phyloP scores from a whole-genome alignment of 2,329 filamentous ascomycete genomes.

The Calonectria multiphialidica region DNA sequence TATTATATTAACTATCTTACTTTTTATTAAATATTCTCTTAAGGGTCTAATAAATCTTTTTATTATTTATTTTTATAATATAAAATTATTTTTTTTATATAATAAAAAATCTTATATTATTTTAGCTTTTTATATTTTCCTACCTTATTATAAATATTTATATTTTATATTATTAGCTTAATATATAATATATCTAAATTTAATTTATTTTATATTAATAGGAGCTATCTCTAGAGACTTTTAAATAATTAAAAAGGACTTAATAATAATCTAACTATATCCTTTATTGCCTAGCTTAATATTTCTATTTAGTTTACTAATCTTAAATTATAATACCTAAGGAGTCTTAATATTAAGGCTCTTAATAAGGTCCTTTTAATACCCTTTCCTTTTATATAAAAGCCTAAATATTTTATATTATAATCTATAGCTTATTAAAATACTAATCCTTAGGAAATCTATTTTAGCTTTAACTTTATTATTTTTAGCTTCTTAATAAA shows the following conservation, averaged over 20 bases:
- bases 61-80: neutral
- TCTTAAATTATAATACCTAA: neutral
- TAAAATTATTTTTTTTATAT: neutral
- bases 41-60: neutral
- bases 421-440: neutral
- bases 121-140: neutral
- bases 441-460: neutral
- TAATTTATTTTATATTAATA: neutral
- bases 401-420: neutral
- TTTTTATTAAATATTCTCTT: neutral
- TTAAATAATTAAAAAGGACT: neutral
- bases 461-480: neutral
- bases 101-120: neutral
- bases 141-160: neutral
- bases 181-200: neutral
- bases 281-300: neutral
- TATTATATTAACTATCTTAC: neutral
- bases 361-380: neutral
- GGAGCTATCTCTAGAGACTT: neutral
- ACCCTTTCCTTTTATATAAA: neutral
- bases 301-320: neutral
- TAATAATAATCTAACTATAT: neutral
- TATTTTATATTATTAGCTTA: neutral
- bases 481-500: neutral
- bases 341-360: neutral